phyloP scores from a whole-genome alignment of 371 early-diverging fungal species.

The Mucor irregularis region DNA sequence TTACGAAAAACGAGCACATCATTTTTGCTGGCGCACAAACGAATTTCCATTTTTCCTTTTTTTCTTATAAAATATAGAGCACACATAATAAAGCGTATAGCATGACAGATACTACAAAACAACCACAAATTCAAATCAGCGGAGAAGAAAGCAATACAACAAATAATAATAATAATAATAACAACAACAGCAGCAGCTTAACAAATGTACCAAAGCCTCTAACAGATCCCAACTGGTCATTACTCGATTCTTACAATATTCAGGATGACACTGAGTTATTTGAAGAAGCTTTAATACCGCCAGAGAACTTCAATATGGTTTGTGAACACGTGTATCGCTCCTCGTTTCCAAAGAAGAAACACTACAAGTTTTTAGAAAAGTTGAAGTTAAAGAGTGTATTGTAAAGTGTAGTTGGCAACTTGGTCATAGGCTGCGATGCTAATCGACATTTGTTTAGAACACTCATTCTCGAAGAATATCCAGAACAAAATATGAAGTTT shows the following conservation, averaged over 20 bases:
- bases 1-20: too few species aligned
- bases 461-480: slow-evolving; percentile 93
- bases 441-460: slow-evolving; percentile 56
- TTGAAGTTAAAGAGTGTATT: slow-evolving; percentile 87
- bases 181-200: slow-evolving; percentile 4
- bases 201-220: slow-evolving; percentile 4
- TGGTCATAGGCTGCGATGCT: too few species aligned
- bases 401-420: too few species aligned
- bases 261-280: slow-evolving; percentile 47
- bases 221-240: slow-evolving; percentile 33
- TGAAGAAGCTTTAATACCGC: slow-evolving; percentile 79
- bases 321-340: slow-evolving; percentile 88
- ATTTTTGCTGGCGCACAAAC: too few species aligned
- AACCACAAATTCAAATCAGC: neutral
- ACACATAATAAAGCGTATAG: too few species aligned
- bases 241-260: slow-evolving; percentile 30
- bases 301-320: slow-evolving; percentile 93
- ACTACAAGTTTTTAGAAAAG: slow-evolving; percentile 89
- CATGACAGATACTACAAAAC: too few species aligned
- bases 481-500: slow-evolving; percentile 89
- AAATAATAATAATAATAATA: neutral
- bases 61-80: too few species aligned
- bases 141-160: neutral
- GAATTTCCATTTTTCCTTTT: too few species aligned
- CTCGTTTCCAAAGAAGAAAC: slow-evolving; percentile 89